Conservation (phyloP, 1,139 yeast genomes). For the Pichia sp. region DNA sequence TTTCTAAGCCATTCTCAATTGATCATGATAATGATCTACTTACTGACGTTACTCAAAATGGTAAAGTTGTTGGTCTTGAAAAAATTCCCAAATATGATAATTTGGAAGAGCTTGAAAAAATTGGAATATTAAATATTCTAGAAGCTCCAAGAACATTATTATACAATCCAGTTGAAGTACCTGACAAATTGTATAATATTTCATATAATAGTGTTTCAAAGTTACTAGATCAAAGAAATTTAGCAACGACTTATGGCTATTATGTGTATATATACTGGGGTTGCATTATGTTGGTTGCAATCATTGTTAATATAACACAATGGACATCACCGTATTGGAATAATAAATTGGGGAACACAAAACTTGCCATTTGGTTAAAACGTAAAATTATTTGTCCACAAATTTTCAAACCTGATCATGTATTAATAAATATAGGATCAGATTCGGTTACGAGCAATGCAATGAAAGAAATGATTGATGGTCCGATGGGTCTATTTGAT, state of each 20-base stretch:
- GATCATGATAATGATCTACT: neutral
- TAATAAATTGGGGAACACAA: slow-evolving; percentile 18
- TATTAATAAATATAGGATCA: neutral
- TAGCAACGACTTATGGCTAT: slow-evolving; percentile 29
- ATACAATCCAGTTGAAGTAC: slow-evolving; percentile 23
- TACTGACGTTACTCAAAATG: neutral
- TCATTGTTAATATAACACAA: slow-evolving; percentile 22
- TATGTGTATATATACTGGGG: slow-evolving; percentile 29
- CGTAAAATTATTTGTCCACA: slow-evolving; percentile 30
- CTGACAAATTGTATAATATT: slow-evolving; percentile 18
- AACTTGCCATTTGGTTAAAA: slow-evolving; percentile 25
- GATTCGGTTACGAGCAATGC: neutral
- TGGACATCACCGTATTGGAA: slow-evolving; percentile 30
- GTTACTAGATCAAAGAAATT: slow-evolving; percentile 24
- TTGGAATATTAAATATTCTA: slow-evolving; percentile 9
- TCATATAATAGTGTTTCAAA: slow-evolving; percentile 26
- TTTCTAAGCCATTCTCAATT: neutral
- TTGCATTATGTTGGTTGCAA: slow-evolving; percentile 20
- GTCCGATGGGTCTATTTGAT: slow-evolving; percentile 12
- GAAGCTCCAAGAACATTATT: slow-evolving; percentile 13
- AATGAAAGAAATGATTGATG: slow-evolving; percentile 2
- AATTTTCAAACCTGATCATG: slow-evolving; percentile 19
- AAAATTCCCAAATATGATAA: slow-evolving; percentile 5
- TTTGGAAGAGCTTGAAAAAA: slow-evolving; percentile 8
- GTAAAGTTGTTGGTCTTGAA: slow-evolving; percentile 1